A percentile compares a stretch with the other conserved stretches of the same genome.
Conservation (phyloP, 2,329 filamentous ascomycete species). For the Verruconis gallopava region DNA sequence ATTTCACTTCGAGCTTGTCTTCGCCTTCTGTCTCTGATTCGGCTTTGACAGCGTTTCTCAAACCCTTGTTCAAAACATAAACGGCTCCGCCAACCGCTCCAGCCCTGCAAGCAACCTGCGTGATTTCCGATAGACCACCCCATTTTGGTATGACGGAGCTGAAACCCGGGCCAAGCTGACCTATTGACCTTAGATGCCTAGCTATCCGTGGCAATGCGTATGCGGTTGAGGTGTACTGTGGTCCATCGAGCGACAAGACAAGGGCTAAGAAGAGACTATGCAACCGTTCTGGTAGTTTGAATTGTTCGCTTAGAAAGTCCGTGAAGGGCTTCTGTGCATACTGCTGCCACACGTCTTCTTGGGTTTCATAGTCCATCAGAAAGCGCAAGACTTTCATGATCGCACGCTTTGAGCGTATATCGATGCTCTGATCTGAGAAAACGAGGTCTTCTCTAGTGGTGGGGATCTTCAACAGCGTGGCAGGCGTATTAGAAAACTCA, state of each 20-base stretch:
- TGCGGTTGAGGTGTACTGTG: conserved; percentile 45
- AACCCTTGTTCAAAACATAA: conserved; percentile 69
- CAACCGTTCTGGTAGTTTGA: conserved; percentile 46
- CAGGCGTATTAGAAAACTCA: not conserved
- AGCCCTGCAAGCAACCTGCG: conserved; percentile 82
- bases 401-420: conserved; percentile 67
- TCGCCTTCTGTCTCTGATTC: conserved; percentile 11
- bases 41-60: no score
- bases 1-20: conserved; percentile 3
- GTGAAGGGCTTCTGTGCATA: conserved; percentile 43
- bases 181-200: conserved; percentile 74
- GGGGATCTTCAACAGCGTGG: conserved; percentile 55
- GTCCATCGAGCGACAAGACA: conserved; percentile 53
- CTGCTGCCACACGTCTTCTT: conserved; percentile 44
- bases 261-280: conserved; percentile 56
- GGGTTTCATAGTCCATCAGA: conserved; percentile 57
- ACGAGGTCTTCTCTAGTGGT: conserved; percentile 76
- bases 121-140: conserved; percentile 78
- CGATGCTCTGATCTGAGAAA: conserved; percentile 64
- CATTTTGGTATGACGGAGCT: conserved; percentile 85
- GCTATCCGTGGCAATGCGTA: conserved; percentile 62
- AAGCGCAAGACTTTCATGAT: conserved; percentile 93
- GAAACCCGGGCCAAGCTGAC: conserved; percentile 78
- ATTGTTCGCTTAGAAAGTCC: conserved; percentile 43
- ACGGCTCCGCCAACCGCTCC: conserved; percentile 81